Evolutionary conservation across 2,329 filamentous ascomycete genomes (phyloP).

Genomic region (Lachnellula suecica): DNA sequence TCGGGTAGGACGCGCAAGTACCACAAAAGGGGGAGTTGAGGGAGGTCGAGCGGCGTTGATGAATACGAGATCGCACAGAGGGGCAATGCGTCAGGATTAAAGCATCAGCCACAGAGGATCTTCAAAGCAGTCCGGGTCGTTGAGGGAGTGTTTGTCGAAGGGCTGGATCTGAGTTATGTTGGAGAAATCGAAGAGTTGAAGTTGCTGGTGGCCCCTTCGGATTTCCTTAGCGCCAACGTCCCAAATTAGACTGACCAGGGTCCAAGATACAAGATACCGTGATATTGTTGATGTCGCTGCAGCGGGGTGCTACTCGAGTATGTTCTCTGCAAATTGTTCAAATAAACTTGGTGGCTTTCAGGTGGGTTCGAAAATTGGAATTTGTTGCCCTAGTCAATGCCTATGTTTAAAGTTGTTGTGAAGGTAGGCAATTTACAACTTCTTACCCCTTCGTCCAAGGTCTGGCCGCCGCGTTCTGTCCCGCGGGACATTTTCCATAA

Average conservation of each 20-base stretch:
- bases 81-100: conserved; percentile 9
- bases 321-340: no score
- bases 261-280: no score
- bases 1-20: conserved; percentile 15
- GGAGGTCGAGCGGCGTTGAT: neutral
- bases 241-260: neutral
- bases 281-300: no score
- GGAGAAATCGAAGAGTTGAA: conserved; percentile 4
- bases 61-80: neutral
- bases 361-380: no score
- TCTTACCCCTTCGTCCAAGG: no score
- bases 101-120: conserved; percentile 15
- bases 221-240: conserved; percentile 6
- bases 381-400: no score
- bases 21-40: conserved; percentile 5
- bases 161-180: conserved; percentile 5
- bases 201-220: conserved; percentile 8
- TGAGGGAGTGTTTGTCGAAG: no score
- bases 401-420: no score
- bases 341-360: no score
- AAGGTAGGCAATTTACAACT: no score
- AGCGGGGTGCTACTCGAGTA: no score
- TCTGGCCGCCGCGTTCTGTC: neutral
- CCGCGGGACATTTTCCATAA: neutral
- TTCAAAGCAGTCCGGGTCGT: conserved; percentile 1